Percentiles rank a stretch among this genome's conserved stretches.
These are phyloP conservation scores for Lactifluus piperatus DNA, from an alignment of 768 basidiomycete genomes.

Conservation along the genomic window DNA sequence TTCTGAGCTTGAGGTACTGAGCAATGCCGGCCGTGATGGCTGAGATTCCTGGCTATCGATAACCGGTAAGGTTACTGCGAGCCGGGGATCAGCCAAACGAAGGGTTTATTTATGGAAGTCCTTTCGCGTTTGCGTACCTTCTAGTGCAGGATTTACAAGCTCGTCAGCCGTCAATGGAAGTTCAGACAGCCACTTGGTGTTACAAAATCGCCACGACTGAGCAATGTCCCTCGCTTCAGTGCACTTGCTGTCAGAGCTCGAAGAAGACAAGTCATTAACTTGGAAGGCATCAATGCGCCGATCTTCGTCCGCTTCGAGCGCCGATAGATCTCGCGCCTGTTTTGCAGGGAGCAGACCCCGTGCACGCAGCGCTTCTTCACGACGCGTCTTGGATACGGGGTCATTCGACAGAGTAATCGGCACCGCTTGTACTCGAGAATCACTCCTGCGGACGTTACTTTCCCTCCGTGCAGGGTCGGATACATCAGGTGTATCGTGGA, in stretches of 20 bases:
- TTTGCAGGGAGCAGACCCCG: slow-evolving; percentile 14
- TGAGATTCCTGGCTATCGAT: neutral
- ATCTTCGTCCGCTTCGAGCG: slow-evolving; percentile 17
- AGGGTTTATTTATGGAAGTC: neutral
- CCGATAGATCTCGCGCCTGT: slow-evolving; percentile 1
- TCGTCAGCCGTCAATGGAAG: neutral
- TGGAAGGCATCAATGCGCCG: slow-evolving; percentile 1
- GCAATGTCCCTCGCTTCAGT: slow-evolving; percentile 16
- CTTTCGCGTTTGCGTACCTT: neutral
- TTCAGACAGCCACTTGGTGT: neutral
- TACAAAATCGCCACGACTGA: slow-evolving; percentile 4
- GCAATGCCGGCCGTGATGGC: neutral
- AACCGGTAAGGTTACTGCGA: neutral
- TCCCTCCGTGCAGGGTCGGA: neutral
- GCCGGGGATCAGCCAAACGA: neutral
- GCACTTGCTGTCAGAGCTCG: neutral
- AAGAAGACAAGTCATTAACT: neutral
- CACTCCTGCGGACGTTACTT: neutral
- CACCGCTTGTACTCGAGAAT: neutral
- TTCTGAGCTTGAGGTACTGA: neutral
- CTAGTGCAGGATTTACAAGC: neutral
- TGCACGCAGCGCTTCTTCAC: slow-evolving; percentile 16
- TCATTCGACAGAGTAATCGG: slow-evolving; percentile 6
- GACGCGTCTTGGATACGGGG: slow-evolving; percentile 8
- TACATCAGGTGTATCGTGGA: neutral